Evolutionary conservation across 2,329 filamentous ascomycete species (phyloP), one percentile per base, ranked within the genome.

Genomic region (Diaporthe vexans): DNA sequence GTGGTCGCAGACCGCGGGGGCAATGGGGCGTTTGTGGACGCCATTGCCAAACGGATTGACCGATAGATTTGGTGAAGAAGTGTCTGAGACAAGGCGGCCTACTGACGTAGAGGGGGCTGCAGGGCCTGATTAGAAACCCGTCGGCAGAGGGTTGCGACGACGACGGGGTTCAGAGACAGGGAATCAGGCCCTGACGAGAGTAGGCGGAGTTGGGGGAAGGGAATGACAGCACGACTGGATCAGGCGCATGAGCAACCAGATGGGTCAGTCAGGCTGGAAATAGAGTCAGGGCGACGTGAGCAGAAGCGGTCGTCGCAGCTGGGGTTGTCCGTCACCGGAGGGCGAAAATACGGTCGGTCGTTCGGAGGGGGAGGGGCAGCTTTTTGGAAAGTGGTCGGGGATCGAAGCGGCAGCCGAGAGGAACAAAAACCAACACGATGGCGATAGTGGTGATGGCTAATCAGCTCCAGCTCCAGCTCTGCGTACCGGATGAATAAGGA

Each of bases 11-110:
- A 37, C 29, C 26, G 26, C 67, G 21, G 33, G 5, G 71, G 46
- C 17, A 58, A 8, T 13, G 74, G 51, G 19, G 48, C 65, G 57
- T 71, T 75, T 58, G 72, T 54, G 17, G 74, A 59, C 72, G 74
- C 72, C 74, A 74, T 76, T 58, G 48, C 35, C 63, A 40, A 68
- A 54, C 46, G 48, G 63, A 68, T 13, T 5, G 63, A 54, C 63
- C 63, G 63, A 68, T 26, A 26, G 15, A 40, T 21, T 21, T 29
- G 63, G 29, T 52, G 46, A 37, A 52, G 24, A 21, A 46, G 35
- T 72, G 68, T 58, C 48, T 48, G 35, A 54, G 57, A 67, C 57
- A 63, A 26, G 58, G 24, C 19, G 52, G 63, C 52, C 48, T 68
- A 74, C 35, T 54, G 67, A 51, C 57, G 61, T 58, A 58, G 65